Base-by-base conservation (phyloP, 352 stramenopile genomes). In the Pythium aphanidermatum region DNA sequence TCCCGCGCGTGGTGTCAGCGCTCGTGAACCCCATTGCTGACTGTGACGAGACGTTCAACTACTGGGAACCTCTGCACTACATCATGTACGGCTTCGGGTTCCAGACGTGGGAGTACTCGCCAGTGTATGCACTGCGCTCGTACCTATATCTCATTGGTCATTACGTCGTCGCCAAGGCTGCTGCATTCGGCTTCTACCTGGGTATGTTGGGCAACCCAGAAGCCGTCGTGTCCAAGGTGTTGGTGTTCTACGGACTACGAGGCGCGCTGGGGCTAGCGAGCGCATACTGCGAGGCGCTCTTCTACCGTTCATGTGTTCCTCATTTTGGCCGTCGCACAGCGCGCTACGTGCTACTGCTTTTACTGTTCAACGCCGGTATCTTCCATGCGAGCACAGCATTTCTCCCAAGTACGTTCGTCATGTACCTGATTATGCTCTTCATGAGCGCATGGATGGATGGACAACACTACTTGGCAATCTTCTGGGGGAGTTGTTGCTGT, bases 1-100 rank as follows among this genome's bases (percentile, higher is more conserved):
- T 85, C 26, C 74, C 80, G 24, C 79, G 82, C 16, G 47, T 72
- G 14, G 41, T 58, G n/a, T 70, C 49, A 50, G 81, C 85, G 37
- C 53, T 93, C 2, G 25, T 88, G 31, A 90, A 67, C 39, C 77
- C 81, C 29, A 89, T 99, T 47, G 85, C 83, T 21, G 96, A 99
- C 78, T 99, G 96, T 55, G 96, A 99, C 66, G 96, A 99, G 74
- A 96, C 93, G 1, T 99, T 95, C 65, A 99, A 99, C 77, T 99
- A 99, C 70, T 99, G 96, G 96, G 96, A 99, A 70, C 96, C 95
- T 23, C 74, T 99, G n/a, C 95, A 99, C 68, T 98, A 93, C 46
- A 36, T 98, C 33, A 60, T 98, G n/a, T 96, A 97, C 66, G 77
- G 80, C 46, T 88, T 89, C 41, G 86, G 86, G 19, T 83, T 94